Evolutionary conservation across 2,329 filamentous ascomycete species (phyloP).

Genomic region (Colletotrichum noveboracense): DNA sequence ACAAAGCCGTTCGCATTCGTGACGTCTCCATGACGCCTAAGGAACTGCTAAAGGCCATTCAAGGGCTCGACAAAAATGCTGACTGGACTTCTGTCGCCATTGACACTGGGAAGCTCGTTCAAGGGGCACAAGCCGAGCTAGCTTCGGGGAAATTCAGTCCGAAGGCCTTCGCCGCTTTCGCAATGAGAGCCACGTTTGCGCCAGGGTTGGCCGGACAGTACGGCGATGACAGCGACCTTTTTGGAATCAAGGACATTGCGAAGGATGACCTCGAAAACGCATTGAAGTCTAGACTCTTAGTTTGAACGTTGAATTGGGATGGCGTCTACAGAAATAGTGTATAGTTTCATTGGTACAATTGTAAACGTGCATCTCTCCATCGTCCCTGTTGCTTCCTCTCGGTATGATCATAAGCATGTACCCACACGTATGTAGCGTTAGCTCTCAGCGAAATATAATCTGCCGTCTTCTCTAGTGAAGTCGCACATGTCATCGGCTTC

Average conservation of each 20-base stretch:
- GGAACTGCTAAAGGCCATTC: background rate
- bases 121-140: background rate
- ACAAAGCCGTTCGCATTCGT: background rate
- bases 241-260: background rate
- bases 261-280: background rate
- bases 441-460: background rate
- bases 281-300: background rate
- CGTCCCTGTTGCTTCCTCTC: background rate
- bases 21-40: background rate
- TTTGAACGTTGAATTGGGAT: background rate
- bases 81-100: background rate
- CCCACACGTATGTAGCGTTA: background rate
- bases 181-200: background rate
- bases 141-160: background rate
- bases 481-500: background rate
- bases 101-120: background rate
- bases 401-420: background rate
- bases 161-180: background rate
- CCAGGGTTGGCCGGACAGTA: background rate
- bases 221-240: background rate
- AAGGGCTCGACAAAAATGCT: background rate
- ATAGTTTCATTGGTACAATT: background rate
- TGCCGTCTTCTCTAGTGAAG: background rate
- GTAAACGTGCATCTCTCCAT: background rate
- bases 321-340: background rate